phyloP scores from a whole-genome alignment of 2,329 filamentous ascomycete species.

The Stemphylium beticola region DNA sequence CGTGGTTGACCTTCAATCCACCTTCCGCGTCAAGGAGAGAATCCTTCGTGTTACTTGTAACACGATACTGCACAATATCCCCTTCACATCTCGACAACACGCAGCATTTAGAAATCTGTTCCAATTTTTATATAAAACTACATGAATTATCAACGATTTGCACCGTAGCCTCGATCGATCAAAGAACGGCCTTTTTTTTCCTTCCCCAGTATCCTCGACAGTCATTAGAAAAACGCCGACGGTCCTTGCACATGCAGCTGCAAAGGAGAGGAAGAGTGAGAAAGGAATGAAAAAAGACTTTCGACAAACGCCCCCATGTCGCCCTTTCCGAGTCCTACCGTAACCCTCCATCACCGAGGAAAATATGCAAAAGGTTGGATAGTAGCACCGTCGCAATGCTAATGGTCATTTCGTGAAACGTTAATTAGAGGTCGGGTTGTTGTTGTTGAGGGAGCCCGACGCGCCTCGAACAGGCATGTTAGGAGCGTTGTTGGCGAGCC shows the following conservation, averaged over 20 bases:
- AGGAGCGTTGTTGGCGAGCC: slow-evolving; percentile 19
- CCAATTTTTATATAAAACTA: slow-evolving; percentile 12
- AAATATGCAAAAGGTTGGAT: slow-evolving; percentile 19
- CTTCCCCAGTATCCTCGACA: slow-evolving; percentile 1
- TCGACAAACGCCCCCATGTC: slow-evolving; percentile 9
- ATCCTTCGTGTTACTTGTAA: no score
- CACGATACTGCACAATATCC: no score
- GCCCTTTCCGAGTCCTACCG: slow-evolving; percentile 1
- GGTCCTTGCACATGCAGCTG: slow-evolving; percentile 14
- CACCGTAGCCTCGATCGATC: neutral
- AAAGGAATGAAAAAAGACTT: slow-evolving; percentile 6
- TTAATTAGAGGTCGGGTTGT: slow-evolving; percentile 23
- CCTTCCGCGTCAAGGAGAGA: no score
- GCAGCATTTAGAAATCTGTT: neutral
- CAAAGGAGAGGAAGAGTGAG: slow-evolving; percentile 2
- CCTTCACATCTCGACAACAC: neutral
- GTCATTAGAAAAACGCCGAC: slow-evolving; percentile 5
- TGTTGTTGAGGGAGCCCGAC: slow-evolving; percentile 10
- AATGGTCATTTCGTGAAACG: slow-evolving; percentile 27
- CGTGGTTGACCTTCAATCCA: no score
- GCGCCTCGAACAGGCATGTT: slow-evolving; percentile 14
- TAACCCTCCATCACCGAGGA: slow-evolving; percentile 4
- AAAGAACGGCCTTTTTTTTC: slow-evolving; percentile 8
- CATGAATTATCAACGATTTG: neutral
- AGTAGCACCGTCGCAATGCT: slow-evolving; percentile 39